These are phyloP conservation scores for Naumovozyma castellii DNA, from an alignment of 805 yeast genomes.

Conservation along the genomic window DNA sequence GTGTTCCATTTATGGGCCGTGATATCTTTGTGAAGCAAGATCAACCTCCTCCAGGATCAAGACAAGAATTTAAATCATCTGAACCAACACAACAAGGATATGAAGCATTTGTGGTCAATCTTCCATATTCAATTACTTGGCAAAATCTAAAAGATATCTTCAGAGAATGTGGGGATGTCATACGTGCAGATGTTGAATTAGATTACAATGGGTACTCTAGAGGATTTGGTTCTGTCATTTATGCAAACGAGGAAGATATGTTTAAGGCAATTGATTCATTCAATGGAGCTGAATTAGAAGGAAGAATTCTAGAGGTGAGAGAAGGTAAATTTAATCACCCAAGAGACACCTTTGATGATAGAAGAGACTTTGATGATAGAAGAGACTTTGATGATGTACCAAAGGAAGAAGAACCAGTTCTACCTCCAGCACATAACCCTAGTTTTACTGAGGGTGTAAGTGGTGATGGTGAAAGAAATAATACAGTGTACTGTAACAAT, in stretches of 20 bases:
- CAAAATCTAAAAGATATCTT: constrained; percentile 78
- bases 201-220: constrained; percentile 61
- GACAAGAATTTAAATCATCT: constrained; percentile 38
- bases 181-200: constrained; percentile 68
- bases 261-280: constrained; percentile 63
- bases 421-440: constrained; percentile 23
- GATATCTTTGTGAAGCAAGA: constrained; percentile 83
- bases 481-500: constrained; percentile 59
- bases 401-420: constrained; percentile 54
- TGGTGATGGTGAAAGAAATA: constrained; percentile 54
- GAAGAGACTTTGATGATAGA: neutral
- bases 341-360: constrained; percentile 31
- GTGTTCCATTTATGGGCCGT: constrained; percentile 60
- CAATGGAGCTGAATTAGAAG: constrained; percentile 47
- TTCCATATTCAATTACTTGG: constrained; percentile 76
- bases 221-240: constrained; percentile 77
- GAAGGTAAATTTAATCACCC: constrained; percentile 15
- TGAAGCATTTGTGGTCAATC: constrained; percentile 72
- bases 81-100: constrained; percentile 12
- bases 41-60: constrained; percentile 70
- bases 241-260: constrained; percentile 57
- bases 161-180: constrained; percentile 63
- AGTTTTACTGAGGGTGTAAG: constrained; percentile 55
- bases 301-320: constrained; percentile 16
- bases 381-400: neutral